Evolutionary conservation across 1,284 basidiomycete species (phyloP), one percentile per base, ranked within the genome.

Genomic region (Hemileccinum hortonii): DNA sequence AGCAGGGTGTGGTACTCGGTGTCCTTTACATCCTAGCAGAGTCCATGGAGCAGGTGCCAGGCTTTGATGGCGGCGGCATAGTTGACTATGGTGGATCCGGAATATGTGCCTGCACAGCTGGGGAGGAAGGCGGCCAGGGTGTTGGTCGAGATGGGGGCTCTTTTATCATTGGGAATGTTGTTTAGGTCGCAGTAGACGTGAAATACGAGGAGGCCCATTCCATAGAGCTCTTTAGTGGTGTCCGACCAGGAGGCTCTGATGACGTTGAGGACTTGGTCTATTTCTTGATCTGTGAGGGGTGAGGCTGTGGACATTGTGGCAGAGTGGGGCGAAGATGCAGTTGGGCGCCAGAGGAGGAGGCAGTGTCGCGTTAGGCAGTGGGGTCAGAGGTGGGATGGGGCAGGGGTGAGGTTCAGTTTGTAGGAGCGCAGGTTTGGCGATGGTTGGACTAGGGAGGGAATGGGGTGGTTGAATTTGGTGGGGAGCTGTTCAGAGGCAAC

Each of bases 121-220:
- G 24, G 7, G 8, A 71, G n/a, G 52, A 66, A 70, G 0, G 55
- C 41, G 0, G 52, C 18, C 0, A 67, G 22, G 0, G 64, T 45
- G 8, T 35, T 32, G 0, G 47, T 15, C 1, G 35, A 33, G 0
- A 59, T 58, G 0, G 69, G 70, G 0, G 54, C 49, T 0, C 61
- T 48, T 0, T 53, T 45, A 0, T 35, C 3, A 6, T 73, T 65
- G 0, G 61, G 44, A 0, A 70, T 54, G 7, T 39, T 22, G 1
- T 54, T 40, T 0, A 22, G 4, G 35, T 73, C 68, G 22, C 70
- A 73, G 39, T 62, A 69, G 1, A 65, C 46, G 19, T 73, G 71
- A 36, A 54, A 73, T 0, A 60, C 37, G 0, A 69, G 53, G 0
- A 73, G 41, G 0, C 53, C 42, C 0, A 32, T 51, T 3, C 57